Evolutionary conservation across 1,284 basidiomycete species (phyloP).

Genomic region (Austroboletus olivaceoglutinosus): DNA sequence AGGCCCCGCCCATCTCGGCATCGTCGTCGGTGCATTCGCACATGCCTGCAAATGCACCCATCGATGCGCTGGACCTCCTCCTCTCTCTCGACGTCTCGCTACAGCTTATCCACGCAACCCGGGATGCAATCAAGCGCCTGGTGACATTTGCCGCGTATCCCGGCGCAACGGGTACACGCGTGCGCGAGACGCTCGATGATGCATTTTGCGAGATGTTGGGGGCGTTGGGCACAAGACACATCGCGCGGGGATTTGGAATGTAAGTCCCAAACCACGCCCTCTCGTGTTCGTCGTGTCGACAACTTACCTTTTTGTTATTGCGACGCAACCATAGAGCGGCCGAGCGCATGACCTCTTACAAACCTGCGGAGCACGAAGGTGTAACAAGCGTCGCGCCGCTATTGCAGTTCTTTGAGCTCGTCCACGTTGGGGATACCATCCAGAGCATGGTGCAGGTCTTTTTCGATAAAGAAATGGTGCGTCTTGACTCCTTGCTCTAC

Average conservation of each 20-base stretch:
- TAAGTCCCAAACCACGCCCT: conserved; percentile 37
- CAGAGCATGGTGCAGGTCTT: conserved; percentile 98
- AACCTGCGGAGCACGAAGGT: conserved; percentile 79
- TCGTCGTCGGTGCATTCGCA: conserved; percentile 2
- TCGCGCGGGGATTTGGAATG: conserved; percentile 82
- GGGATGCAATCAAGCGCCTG: conserved; percentile 87
- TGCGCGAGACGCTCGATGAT: conserved; percentile 89
- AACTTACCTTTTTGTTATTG: too few relatives aligned
- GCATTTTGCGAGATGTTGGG: conserved; percentile 84
- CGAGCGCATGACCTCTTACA: conserved; percentile 83
- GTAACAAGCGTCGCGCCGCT: conserved; percentile 84
- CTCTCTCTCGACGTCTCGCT: conserved; percentile 90
- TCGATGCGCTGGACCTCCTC: conserved; percentile 68
- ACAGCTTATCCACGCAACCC: conserved; percentile 88
- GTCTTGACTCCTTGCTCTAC: conserved; percentile 12
- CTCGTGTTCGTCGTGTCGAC: not conserved
- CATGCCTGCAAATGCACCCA: not conserved
- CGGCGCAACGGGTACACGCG: conserved; percentile 76
- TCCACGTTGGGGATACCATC: conserved; percentile 96
- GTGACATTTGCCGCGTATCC: conserved; percentile 90
- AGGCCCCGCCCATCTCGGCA: not conserved
- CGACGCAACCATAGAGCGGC: conserved; percentile 80
- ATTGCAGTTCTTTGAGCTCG: conserved; percentile 96
- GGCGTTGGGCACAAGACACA: conserved; percentile 76
- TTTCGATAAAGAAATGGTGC: conserved; percentile 91